A percentile compares a stretch with the other conserved stretches of the same genome.
Conservation (phyloP, 1,139 yeast species). For the Pneumocystis jirovecii region DNA sequence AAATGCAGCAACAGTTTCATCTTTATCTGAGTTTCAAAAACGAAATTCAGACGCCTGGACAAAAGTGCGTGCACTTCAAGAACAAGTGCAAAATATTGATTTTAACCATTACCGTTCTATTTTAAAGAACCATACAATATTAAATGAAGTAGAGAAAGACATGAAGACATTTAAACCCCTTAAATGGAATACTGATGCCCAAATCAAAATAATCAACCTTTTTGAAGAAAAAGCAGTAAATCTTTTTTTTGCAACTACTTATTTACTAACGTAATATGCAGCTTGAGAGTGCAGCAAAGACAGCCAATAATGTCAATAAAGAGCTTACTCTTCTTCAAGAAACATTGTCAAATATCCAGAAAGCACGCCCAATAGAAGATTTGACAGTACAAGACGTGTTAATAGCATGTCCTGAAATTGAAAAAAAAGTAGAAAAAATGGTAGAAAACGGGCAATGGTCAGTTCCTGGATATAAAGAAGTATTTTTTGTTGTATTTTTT, state of each 20-base stretch:
- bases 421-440: constrained; percentile 88
- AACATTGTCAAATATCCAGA: constrained; percentile 83
- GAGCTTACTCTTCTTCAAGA: constrained; percentile 76
- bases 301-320: constrained; percentile 74
- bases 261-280: not conserved
- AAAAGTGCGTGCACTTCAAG: constrained; percentile 50
- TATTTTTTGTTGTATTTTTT: not conserved
- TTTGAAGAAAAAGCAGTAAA: constrained; percentile 75
- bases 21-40: constrained; percentile 87
- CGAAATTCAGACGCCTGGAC: constrained; percentile 96
- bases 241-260: not conserved
- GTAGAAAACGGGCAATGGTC: constrained; percentile 96
- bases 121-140: constrained; percentile 67
- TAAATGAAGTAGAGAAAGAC: constrained; percentile 68
- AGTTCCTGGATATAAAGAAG: constrained; percentile 91
- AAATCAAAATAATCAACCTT: constrained; percentile 78
- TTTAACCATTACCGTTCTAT: constrained; percentile 64
- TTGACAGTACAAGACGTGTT: constrained; percentile 89
- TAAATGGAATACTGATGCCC: constrained; percentile 74
- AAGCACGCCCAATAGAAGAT: constrained; percentile 95
- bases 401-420: constrained; percentile 93
- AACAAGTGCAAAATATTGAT: constrained; percentile 65
- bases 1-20: constrained; percentile 80
- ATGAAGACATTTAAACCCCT: constrained; percentile 66
- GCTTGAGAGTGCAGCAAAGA: constrained; percentile 81